phyloP scores from a whole-genome alignment of 129 eudicot species.

The Heracleum sosnowskyi region DNA sequence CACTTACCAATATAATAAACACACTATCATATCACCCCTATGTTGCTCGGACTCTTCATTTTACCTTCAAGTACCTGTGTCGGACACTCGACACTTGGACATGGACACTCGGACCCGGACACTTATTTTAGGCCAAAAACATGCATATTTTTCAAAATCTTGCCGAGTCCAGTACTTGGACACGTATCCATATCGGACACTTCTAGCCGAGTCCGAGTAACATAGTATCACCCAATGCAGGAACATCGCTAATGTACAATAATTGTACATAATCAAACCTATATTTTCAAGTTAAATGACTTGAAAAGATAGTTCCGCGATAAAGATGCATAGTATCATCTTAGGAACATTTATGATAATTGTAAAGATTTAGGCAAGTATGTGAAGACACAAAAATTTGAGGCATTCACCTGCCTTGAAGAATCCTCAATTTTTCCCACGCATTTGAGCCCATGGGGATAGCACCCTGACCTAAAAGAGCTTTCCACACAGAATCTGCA shows the following conservation, averaged over 20 bases:
- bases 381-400: not conserved
- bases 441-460: conserved; percentile 72
- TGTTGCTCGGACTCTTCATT: no score
- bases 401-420: conserved; percentile 41
- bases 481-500: conserved; percentile 60
- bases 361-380: not conserved
- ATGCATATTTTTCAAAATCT: no score
- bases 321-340: not conserved
- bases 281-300: not conserved
- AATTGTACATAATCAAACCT: not conserved
- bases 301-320: not conserved
- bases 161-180: no score
- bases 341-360: not conserved
- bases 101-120: no score
- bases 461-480: conserved; percentile 50
- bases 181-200: no score
- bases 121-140: no score
- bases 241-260: not conserved
- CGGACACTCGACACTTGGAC: no score
- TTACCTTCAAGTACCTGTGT: no score
- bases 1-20: not conserved
- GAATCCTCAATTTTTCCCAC: conserved; percentile 63
- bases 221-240: no score
- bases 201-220: no score
- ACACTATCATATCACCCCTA: not conserved